phyloP scores from a whole-genome alignment of 1,284 basidiomycete species.

The Cutaneotrichosporon sp. region DNA sequence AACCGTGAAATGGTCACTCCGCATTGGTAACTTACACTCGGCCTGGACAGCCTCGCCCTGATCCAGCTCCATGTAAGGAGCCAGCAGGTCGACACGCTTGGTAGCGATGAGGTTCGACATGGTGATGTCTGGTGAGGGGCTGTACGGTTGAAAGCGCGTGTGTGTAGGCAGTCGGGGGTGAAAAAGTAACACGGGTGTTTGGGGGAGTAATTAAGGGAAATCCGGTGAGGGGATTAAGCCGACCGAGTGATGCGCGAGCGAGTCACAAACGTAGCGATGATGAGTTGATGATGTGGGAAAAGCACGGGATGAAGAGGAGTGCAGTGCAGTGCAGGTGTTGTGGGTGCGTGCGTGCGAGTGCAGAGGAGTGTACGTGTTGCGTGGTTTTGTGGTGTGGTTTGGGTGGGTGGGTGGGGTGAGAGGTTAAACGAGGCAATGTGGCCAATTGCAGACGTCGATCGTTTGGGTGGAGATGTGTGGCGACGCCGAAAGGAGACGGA shows the following conservation, averaged over 20 bases:
- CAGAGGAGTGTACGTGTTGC: neutral
- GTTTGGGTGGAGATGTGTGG: too few relatives aligned
- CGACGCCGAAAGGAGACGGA: neutral
- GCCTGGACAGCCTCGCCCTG: conserved; percentile 87
- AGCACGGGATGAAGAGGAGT: neutral
- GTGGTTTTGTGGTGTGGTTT: neutral
- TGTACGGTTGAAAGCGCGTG: neutral
- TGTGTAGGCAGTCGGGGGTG: neutral
- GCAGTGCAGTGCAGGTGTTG: neutral
- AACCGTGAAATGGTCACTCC: neutral
- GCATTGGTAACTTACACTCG: conserved; percentile 62
- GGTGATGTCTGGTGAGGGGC: conserved; percentile 13
- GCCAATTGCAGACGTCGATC: too few relatives aligned
- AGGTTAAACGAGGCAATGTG: too few relatives aligned
- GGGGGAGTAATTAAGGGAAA: neutral
- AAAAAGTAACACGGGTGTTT: neutral
- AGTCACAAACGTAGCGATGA: neutral
- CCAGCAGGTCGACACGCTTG: conserved; percentile 76
- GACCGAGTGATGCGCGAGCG: neutral
- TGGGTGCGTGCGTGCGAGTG: neutral
- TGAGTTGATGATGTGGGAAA: neutral
- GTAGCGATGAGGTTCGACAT: conserved; percentile 48
- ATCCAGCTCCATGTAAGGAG: conserved; percentile 74
- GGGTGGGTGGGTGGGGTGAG: neutral
- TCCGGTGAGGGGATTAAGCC: neutral